Base-by-base conservation (phyloP, 2,329 filamentous ascomycete genomes). In the Teratosphaeria zuluensis region DNA sequence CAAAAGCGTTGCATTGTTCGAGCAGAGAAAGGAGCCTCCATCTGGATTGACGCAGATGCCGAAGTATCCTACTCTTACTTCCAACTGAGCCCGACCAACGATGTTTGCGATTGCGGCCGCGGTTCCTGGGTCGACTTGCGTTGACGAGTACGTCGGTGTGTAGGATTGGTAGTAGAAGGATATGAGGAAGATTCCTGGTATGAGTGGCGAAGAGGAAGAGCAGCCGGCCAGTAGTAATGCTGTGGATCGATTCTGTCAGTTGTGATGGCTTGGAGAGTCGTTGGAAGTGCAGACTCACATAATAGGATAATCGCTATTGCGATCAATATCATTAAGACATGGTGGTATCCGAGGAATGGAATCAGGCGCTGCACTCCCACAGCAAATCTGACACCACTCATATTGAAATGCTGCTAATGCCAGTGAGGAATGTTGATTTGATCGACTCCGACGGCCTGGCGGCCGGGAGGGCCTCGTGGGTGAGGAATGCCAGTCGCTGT, bases 311-410 rank as follows among this genome's bases (percentile, higher is more conserved):
- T 96, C 53, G 92, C 84, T 60, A 96, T 79, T 58, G 89, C 92
- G 71, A 99, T 96, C 65, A 99, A 78, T 68, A 99, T 90, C 94
- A 99, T 99, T 74, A 99, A 83, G 65, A 97, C 88, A 84, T 99
- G 84, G 71, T 87, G 84, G 84, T 85, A 86, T 62, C 84, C 84
- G 64, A 86, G 76, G 72, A 84, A 79, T 60, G 83, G 81, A 73
- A 85, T 76, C 68, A 85, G 76, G 68, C 81, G 75, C 72, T 78
- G 77, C 66, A 81, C 75, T 70, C 77, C 77, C 61, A 80, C 76
- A 30, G 78, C 76, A 67, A 81, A 80, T 64, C 72, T 68, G 65
- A 80, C 71, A 65, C 76, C 76, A 60, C 78, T 73, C 78, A 80
- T 80, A 63, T 68, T 63, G 69, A 63, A 52, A 28, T 54, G 48